Conservation (phyloP, 164 flowering plant species). For the Cinnamomum chago region DNA sequence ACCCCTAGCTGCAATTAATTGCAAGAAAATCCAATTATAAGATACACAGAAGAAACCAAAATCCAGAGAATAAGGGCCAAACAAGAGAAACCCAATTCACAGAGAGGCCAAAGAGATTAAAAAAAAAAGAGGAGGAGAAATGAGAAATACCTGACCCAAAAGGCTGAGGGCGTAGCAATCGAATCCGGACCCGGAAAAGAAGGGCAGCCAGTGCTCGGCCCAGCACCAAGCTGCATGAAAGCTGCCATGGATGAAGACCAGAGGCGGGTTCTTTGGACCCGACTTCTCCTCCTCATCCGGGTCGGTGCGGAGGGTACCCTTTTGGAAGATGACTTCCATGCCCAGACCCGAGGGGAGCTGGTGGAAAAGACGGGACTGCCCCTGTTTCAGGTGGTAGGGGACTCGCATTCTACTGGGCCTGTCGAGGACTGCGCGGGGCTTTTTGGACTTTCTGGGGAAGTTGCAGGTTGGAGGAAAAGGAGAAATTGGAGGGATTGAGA, state of each 20-base stretch:
- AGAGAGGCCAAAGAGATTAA: not conserved
- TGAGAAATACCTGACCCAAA: conserved; percentile 64
- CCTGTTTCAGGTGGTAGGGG: conserved; percentile 56
- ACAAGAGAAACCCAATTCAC: not conserved
- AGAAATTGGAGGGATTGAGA: conserved; percentile 8
- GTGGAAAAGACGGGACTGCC: conserved; percentile 69
- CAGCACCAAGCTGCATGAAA: conserved; percentile 98
- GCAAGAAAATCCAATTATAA: no score
- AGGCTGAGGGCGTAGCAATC: conserved; percentile 87
- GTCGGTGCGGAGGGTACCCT: conserved; percentile 15
- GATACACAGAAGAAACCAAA: not conserved
- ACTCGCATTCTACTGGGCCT: conserved; percentile 36
- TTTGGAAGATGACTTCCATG: conserved; percentile 80
- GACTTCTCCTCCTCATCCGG: not conserved
- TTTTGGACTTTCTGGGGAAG: conserved; percentile 19
- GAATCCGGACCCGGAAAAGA: conserved; percentile 59
- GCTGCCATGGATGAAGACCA: conserved; percentile 89
- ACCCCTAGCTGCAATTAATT: no score
- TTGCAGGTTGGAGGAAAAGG: conserved; percentile 10
- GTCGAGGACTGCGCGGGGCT: conserved; percentile 27
- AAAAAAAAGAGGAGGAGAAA: not conserved
- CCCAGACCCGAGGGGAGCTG: conserved; percentile 71
- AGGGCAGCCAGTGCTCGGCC: conserved; percentile 89
- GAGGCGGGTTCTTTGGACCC: conserved; percentile 39
- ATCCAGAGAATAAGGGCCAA: not conserved